Evolutionary conservation across 176 grass and related monocot genomes (phyloP), one percentile per base, ranked within the genome.

Genomic region (Juncus effusus): DNA sequence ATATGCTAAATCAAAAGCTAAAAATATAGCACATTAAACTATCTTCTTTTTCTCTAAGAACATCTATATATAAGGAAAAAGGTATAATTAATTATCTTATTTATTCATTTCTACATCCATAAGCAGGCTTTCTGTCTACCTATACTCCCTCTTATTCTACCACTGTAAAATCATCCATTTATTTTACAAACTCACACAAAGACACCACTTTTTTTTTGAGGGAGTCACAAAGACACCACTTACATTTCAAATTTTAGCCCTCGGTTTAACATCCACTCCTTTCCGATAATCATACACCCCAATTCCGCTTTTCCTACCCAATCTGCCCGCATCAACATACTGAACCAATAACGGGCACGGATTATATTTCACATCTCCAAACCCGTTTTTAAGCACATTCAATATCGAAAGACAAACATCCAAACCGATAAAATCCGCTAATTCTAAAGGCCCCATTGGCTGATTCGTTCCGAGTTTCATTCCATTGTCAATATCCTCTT

Each of bases 401-500:
- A 97, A 88, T 69, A 97, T 78, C 19, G 94, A 97, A 75, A 97
- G 88, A 60, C 94, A 97, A 9, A 93, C 72, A 70, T 93, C 94
- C 60, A 93, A 63, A 1, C 94, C 94, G 40, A 97, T 89, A 79
- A 97, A 97, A 68, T 93, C 94, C 2, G 94, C 94, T 40, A 92
- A 82, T 69, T 89, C 80, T 15, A 97, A 74, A 42, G 93, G 93
- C 15, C 91, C 93, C 93, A 97, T 92, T 5, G 93, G 93, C 47
- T 97, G 93, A 52, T 97, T 97, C 0, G 93, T 92, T 41, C 93
- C 88, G 65, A 97, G 75, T 76, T 97, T 97, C 88, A 97, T 97
- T 52, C 85, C 93, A 6, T 77, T 76, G 52, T 97, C 93, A 5
- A 97, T 97, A 69, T 92, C 88, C 56, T 97, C 93, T 77, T 92